phyloP scores from a whole-genome alignment of 768 basidiomycete species.

The Phanerodontia chrysosporium region DNA sequence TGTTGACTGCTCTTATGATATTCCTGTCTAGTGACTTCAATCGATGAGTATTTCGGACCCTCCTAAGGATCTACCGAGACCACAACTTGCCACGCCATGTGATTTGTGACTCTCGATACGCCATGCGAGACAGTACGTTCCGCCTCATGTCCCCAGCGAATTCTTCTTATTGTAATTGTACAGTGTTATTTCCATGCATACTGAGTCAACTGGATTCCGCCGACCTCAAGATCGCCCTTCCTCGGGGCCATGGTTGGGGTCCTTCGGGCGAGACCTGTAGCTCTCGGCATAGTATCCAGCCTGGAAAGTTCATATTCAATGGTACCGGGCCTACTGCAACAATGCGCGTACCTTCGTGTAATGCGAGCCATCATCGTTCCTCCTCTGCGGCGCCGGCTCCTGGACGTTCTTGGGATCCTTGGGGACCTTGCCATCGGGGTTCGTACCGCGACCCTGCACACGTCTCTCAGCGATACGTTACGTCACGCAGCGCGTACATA shows the following conservation, averaged over 20 bases:
- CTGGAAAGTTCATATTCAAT: neutral
- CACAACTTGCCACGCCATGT: too few species aligned
- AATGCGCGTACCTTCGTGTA: slow-evolving; percentile 8
- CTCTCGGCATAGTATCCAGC: slow-evolving; percentile 5
- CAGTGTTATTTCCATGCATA: too few species aligned
- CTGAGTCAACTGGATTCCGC: too few species aligned
- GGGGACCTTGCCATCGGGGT: slow-evolving; percentile 7
- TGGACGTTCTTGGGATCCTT: slow-evolving; percentile 5
- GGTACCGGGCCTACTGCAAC: neutral
- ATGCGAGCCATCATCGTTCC: slow-evolving; percentile 5
- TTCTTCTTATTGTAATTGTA: too few species aligned
- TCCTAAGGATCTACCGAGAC: too few species aligned
- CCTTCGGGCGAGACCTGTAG: slow-evolving; percentile 6
- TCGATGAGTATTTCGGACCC: too few species aligned
- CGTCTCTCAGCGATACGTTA: neutral
- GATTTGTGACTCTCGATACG: too few species aligned
- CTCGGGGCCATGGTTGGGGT: neutral
- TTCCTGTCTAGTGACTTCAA: neutral
- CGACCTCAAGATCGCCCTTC: slow-evolving; percentile 2
- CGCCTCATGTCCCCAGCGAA: too few species aligned
- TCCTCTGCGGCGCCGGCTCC: slow-evolving; percentile 10
- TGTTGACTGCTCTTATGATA: neutral
- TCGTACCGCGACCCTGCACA: slow-evolving; percentile 3
- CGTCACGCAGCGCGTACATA: neutral
- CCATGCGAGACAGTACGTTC: too few species aligned